Conservation (phyloP, 2,329 filamentous ascomycete species). For the Cadophora malorum region DNA sequence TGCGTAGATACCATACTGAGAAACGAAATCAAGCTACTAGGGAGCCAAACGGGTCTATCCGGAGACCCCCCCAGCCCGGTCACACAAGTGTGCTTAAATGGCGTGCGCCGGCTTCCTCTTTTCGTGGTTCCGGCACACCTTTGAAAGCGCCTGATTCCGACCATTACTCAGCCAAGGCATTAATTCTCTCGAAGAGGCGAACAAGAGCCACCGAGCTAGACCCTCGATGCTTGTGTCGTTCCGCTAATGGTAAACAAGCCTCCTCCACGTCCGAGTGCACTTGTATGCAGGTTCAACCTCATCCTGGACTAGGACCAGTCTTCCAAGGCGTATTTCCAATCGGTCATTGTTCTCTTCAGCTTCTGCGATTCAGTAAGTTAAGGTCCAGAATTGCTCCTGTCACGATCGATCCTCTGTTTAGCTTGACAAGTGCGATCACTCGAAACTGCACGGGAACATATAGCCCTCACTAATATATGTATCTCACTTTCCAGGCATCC, state of each 20-base stretch:
- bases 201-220: neutral
- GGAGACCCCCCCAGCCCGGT: neutral
- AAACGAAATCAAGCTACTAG: neutral
- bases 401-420: too few species aligned
- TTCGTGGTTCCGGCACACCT: neutral
- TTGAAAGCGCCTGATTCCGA: neutral
- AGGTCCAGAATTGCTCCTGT: too few species aligned
- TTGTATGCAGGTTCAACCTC: neutral
- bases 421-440: too few species aligned
- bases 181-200: neutral
- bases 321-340: neutral
- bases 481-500: neutral
- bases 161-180: too few species aligned
- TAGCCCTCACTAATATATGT: neutral
- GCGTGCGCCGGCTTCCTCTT: neutral
- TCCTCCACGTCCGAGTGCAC: neutral
- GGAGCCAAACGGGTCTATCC: neutral
- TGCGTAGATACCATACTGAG: conserved; percentile 20
- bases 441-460: too few species aligned
- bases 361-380: conserved; percentile 23
- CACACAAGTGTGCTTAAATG: neutral
- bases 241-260: neutral
- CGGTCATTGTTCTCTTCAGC: neutral
- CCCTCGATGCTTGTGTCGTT: neutral
- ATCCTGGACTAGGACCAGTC: neutral